Percentiles rank a stretch among this genome's conserved stretches.
Evolutionary conservation across 768 basidiomycete species (phyloP).

Genomic region (Termitomyces sp.): DNA sequence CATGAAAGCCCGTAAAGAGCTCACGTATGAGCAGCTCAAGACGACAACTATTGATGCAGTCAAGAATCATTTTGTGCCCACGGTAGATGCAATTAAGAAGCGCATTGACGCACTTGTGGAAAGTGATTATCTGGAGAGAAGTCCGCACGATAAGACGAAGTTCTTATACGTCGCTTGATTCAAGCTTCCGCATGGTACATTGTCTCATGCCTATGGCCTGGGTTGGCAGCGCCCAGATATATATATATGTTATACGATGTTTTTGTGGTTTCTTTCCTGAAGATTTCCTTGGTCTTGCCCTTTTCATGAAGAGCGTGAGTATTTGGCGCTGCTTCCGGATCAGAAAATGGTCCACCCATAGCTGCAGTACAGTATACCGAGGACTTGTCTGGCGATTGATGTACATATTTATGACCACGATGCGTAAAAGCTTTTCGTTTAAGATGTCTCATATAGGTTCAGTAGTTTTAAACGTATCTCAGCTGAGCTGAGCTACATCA

Average conservation of each 20-base stretch:
- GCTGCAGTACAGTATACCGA: no score
- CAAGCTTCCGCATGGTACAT: no score
- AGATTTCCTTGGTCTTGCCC: no score
- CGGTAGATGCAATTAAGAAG: slow-evolving; percentile 81
- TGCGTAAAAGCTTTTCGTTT: no score
- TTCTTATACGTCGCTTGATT: slow-evolving; percentile 78
- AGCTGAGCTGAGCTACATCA: no score
- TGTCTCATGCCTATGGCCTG: background rate
- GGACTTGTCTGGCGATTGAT: no score
- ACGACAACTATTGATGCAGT: slow-evolving; percentile 83
- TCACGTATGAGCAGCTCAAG: slow-evolving; percentile 75
- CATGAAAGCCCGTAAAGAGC: slow-evolving; percentile 90
- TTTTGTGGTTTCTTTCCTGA: background rate
- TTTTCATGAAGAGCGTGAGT: no score
- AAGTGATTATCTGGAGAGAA: slow-evolving; percentile 78
- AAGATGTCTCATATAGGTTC: no score
- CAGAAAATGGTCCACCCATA: no score
- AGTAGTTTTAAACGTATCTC: no score
- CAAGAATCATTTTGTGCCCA: slow-evolving; percentile 81
- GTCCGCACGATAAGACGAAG: slow-evolving; percentile 62
- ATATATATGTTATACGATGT: background rate
- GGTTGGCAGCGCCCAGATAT: background rate
- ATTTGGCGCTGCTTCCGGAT: no score
- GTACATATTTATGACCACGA: no score
- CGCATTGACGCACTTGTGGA: slow-evolving; percentile 81